A percentile compares a stretch with the other conserved stretches of the same genome.
phyloP scores from a whole-genome alignment of 768 basidiomycete genomes.

The Termitomyces sp. region DNA sequence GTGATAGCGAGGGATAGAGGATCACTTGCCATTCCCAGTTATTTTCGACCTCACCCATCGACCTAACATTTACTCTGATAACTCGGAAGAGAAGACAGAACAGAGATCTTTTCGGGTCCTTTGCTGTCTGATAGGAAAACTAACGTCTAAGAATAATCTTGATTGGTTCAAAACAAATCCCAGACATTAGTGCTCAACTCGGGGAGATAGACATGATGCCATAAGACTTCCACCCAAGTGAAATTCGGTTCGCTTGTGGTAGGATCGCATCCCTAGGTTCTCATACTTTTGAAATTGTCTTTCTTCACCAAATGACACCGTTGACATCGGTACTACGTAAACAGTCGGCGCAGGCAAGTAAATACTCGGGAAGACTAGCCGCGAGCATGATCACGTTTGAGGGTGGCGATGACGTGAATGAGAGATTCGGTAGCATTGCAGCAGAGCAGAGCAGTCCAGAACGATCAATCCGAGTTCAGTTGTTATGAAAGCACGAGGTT shows the following conservation, averaged over 20 bases:
- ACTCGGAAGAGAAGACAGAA: background rate
- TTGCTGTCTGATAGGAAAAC: background rate
- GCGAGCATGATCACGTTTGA: background rate
- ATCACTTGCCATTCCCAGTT: background rate
- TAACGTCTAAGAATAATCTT: background rate
- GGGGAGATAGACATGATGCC: background rate
- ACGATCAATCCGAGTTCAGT: background rate
- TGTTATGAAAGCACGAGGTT: background rate
- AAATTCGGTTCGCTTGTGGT: background rate
- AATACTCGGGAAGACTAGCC: background rate
- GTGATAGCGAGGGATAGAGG: too few relatives aligned
- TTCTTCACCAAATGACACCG: background rate
- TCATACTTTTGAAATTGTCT: background rate
- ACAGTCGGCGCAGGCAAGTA: background rate
- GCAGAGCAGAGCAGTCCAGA: fast-evolving
- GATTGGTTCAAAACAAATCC: background rate
- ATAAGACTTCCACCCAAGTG: too few relatives aligned
- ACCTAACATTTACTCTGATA: too few relatives aligned
- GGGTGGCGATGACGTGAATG: too few relatives aligned
- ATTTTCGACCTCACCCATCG: too few relatives aligned
- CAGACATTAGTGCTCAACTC: background rate
- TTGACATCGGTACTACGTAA: background rate
- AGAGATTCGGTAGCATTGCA: background rate
- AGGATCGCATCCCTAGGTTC: background rate
- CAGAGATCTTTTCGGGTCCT: background rate